Conservation (phyloP, 306 rosid species). For the Medicago lupulina region DNA sequence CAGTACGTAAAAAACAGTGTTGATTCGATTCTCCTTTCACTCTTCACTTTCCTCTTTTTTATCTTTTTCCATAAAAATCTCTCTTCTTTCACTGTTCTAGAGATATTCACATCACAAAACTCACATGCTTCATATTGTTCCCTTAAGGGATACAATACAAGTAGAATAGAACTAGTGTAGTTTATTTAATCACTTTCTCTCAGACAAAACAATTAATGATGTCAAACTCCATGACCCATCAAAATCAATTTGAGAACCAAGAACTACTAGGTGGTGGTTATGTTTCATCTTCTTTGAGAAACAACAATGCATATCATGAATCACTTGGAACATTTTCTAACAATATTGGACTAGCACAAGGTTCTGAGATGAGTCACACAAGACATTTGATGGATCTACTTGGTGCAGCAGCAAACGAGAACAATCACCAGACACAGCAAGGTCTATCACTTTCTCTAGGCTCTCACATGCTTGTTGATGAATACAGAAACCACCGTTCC, state of each 20-base stretch:
- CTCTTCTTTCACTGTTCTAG: conserved; percentile 31
- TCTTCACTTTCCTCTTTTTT: not conserved
- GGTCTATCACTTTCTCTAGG: conserved; percentile 83
- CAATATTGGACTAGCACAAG: conserved; percentile 36
- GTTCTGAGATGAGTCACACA: conserved; percentile 71
- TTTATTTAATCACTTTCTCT: not conserved
- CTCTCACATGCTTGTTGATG: conserved; percentile 67
- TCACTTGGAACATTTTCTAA: not conserved
- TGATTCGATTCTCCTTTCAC: conserved; percentile 19
- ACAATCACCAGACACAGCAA: conserved; percentile 60
- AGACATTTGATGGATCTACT: conserved; percentile 81
- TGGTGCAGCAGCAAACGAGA: conserved; percentile 63
- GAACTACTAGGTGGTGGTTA: conserved; percentile 57
- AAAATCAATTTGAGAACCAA: conserved; percentile 63
- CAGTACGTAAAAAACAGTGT: conserved; percentile 37
- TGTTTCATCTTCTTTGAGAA: conserved; percentile 40
- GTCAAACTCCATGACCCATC: conserved; percentile 63
- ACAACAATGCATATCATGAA: conserved; percentile 24
- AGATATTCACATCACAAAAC: not conserved
- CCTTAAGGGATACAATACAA: too few relatives aligned
- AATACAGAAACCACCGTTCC: conserved; percentile 53
- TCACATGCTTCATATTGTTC: conserved; percentile 17
- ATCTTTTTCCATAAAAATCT: conserved; percentile 27
- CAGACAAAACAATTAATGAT: conserved; percentile 3
- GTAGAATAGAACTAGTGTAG: not conserved